These are phyloP conservation scores for Sporothrix variecibatus DNA, from an alignment of 2,329 filamentous ascomycete genomes.

Conservation along the genomic window DNA sequence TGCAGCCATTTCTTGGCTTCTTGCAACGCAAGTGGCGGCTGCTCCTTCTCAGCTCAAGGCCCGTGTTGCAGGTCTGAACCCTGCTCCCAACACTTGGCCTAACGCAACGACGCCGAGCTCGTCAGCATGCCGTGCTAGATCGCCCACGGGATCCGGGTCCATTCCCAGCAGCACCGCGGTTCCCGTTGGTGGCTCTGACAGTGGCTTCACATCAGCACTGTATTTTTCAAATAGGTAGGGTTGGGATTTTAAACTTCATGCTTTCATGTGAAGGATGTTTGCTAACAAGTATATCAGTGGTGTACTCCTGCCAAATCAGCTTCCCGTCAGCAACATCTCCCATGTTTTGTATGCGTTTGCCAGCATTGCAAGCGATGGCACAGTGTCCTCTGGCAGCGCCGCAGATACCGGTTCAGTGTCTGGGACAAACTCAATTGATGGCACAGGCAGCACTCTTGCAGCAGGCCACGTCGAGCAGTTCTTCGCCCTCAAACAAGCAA, in stretches of 20 bases:
- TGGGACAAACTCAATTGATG: constrained; percentile 43
- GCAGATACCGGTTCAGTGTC: background rate
- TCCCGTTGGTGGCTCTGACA: background rate
- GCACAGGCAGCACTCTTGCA: constrained; percentile 59
- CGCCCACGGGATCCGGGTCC: background rate
- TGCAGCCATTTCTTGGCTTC: constrained; percentile 9
- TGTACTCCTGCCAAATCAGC: constrained; percentile 64
- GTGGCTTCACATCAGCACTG: constrained; percentile 44
- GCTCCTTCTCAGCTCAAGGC: background rate
- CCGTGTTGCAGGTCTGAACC: background rate
- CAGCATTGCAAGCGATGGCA: constrained; percentile 48
- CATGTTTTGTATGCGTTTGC: constrained; percentile 68
- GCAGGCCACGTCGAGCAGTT: constrained; percentile 80
- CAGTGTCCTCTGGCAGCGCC: constrained; percentile 38
- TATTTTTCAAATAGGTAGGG: constrained; percentile 59
- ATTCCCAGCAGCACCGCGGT: background rate
- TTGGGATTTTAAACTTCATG: background rate
- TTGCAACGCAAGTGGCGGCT: background rate
- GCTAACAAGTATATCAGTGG: constrained; percentile 39
- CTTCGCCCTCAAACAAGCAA: constrained; percentile 71
- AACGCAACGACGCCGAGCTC: background rate
- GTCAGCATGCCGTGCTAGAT: background rate
- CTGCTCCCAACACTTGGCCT: background rate
- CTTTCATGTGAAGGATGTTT: background rate
- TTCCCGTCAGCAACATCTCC: constrained; percentile 69